These are phyloP conservation scores for Psidium friedrichsthalianum DNA, from an alignment of 345 rosid species.

Conservation along the genomic window DNA sequence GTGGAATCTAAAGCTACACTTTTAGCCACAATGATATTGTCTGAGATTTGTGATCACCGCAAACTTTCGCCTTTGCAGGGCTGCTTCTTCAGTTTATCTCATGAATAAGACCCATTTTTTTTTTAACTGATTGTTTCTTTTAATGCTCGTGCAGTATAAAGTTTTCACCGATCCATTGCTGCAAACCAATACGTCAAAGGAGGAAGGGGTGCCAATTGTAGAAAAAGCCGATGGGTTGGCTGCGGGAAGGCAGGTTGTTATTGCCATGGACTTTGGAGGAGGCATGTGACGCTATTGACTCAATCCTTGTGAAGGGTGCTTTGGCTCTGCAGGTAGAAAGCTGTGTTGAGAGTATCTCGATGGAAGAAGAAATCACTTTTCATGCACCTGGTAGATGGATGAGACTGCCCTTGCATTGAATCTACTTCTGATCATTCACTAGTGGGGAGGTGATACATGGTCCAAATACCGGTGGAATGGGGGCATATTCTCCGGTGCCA, in stretches of 20 bases:
- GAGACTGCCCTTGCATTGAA: conserved; percentile 74
- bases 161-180: conserved; percentile 50
- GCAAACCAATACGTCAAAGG: conserved; percentile 61
- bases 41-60: background rate
- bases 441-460: conserved; percentile 94
- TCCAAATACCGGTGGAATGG: conserved; percentile 37
- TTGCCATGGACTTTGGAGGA: conserved; percentile 75
- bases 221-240: conserved; percentile 93
- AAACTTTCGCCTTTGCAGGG: too few species aligned
- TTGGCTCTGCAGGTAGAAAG: conserved; percentile 76
- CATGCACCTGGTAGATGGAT: conserved; percentile 83
- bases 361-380: conserved; percentile 89
- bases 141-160: conserved; percentile 39
- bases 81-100: background rate
- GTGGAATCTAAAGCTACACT: background rate
- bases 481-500: conserved; percentile 64
- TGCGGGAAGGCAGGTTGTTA: conserved; percentile 90
- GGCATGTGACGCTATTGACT: conserved; percentile 78
- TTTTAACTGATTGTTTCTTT: background rate
- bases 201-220: conserved; percentile 75
- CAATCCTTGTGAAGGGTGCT: conserved; percentile 60
- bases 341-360: conserved; percentile 75
- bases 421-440: conserved; percentile 90
- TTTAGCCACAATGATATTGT: background rate
- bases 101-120: background rate